phyloP scores from a whole-genome alignment of 169 alveolate genomes.

The Toxoplasma gondii region DNA sequence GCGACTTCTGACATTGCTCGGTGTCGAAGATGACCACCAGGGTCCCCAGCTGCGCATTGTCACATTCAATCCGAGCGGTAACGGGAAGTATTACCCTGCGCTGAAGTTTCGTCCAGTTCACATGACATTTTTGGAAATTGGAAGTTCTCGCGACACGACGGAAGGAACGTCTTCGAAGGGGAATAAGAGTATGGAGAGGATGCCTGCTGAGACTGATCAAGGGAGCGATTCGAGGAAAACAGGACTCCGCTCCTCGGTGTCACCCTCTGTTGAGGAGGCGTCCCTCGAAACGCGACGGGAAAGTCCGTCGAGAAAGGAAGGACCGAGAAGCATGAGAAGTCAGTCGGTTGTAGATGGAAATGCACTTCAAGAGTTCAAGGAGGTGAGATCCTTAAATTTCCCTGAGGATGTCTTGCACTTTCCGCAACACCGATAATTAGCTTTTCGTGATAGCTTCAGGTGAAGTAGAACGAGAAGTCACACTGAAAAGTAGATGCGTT shows the following conservation, averaged over 20 bases:
- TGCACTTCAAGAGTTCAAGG: not conserved
- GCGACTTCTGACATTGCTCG: slow-evolving; percentile 25
- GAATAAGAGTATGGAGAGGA: not conserved
- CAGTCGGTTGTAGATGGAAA: not conserved
- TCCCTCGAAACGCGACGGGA: not conserved
- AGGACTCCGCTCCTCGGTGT: not conserved
- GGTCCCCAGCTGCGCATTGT: slow-evolving; percentile 35
- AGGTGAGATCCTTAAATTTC: not conserved
- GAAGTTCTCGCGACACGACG: not conserved
- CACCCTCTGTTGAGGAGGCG: not conserved
- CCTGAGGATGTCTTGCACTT: not conserved
- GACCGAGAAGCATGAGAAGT: not conserved
- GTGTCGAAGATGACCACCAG: slow-evolving; percentile 10
- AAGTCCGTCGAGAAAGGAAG: not conserved
- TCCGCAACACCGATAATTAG: not conserved
- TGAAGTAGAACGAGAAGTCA: not conserved
- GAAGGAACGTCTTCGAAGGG: not conserved
- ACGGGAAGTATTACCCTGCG: slow-evolving; percentile 46
- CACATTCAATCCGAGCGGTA: slow-evolving; percentile 44
- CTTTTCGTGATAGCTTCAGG: not conserved
- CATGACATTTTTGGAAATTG: not conserved
- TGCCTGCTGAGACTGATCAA: not conserved
- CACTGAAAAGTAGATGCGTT: no score
- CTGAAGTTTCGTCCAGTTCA: not conserved
- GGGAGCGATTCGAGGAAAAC: not conserved